Conservation (phyloP, 345 rosid genomes). For the Ceriops decandra region DNA sequence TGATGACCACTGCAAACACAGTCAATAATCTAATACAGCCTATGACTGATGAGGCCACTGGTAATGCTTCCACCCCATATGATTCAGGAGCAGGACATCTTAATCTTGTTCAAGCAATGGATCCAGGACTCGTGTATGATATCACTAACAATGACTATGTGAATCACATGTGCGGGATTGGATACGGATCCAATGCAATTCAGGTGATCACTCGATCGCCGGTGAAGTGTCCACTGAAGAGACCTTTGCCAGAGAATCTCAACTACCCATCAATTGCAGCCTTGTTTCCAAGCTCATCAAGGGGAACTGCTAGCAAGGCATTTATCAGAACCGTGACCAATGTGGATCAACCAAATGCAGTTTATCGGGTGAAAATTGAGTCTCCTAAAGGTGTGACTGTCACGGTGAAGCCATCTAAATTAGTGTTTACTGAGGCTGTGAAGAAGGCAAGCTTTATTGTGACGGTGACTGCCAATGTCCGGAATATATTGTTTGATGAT, state of each 20-base stretch:
- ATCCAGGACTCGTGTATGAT: conserved; percentile 76
- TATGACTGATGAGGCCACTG: conserved; percentile 74
- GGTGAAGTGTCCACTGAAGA: conserved; percentile 48
- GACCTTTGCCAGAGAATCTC: conserved; percentile 57
- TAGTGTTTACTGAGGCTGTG: conserved; percentile 44
- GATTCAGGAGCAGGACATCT: conserved; percentile 71
- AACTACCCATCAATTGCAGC: conserved; percentile 79
- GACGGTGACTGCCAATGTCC: conserved; percentile 47
- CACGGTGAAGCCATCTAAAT: conserved; percentile 49
- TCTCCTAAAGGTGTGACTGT: conserved; percentile 61
- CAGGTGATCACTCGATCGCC: conserved; percentile 68
- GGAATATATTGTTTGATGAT: conserved; percentile 47
- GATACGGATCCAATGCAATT: conserved; percentile 58
- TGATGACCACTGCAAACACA: conserved; percentile 79
- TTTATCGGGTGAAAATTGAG: conserved; percentile 42
- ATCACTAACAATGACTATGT: conserved; percentile 57
- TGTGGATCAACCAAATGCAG: conserved; percentile 46
- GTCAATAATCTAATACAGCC: conserved; percentile 52
- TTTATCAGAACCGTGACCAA: conserved; percentile 67
- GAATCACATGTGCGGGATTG: conserved; percentile 61
- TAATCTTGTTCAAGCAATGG: conserved; percentile 65
- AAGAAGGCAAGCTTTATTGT: conserved; percentile 58
- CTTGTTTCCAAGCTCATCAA: conserved; percentile 43
- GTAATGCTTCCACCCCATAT: conserved; percentile 53
- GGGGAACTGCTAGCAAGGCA: conserved; percentile 35